Evolutionary conservation across 2,329 filamentous ascomycete genomes (phyloP).

Genomic region (Colletotrichum chrysophilum): DNA sequence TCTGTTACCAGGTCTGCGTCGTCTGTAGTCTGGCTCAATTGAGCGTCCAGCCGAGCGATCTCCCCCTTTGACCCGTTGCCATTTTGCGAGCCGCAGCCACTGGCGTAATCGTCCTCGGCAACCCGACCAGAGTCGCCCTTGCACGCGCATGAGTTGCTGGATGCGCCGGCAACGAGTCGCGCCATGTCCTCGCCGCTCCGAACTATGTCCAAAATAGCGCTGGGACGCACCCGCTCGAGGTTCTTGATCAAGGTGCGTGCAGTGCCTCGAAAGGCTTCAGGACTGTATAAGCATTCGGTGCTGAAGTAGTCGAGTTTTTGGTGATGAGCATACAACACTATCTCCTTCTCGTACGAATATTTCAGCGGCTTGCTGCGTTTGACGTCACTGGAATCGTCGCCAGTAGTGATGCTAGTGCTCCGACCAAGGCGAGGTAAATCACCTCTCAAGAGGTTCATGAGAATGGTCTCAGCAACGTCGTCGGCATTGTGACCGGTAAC

Average conservation of each 20-base stretch:
- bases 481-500: constrained; percentile 98
- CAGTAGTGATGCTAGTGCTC: constrained; percentile 89
- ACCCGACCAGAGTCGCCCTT: constrained; percentile 30
- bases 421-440: constrained; percentile 87
- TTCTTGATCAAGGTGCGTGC: constrained; percentile 94
- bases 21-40: constrained; percentile 68
- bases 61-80: constrained; percentile 73
- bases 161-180: constrained; percentile 72
- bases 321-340: constrained; percentile 96
- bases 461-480: constrained; percentile 93
- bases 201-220: constrained; percentile 93
- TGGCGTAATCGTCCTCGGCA: constrained; percentile 59
- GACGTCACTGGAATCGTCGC: constrained; percentile 79
- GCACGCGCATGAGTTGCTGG: constrained; percentile 52
- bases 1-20: constrained; percentile 70
- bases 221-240: constrained; percentile 89
- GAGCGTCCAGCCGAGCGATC: constrained; percentile 82
- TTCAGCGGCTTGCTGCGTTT: constrained; percentile 97
- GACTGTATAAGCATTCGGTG: constrained; percentile 98
- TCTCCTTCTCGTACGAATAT: constrained; percentile 99
- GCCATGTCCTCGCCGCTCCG: constrained; percentile 97
- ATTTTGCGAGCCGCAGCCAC: constrained; percentile 49
- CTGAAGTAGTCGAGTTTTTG: constrained; percentile 98
- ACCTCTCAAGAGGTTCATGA: constrained; percentile 95
- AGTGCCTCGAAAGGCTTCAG: constrained; percentile 93